These are phyloP conservation scores for Trametes elegans DNA, from an alignment of 768 basidiomycete species.

Conservation along the genomic window DNA sequence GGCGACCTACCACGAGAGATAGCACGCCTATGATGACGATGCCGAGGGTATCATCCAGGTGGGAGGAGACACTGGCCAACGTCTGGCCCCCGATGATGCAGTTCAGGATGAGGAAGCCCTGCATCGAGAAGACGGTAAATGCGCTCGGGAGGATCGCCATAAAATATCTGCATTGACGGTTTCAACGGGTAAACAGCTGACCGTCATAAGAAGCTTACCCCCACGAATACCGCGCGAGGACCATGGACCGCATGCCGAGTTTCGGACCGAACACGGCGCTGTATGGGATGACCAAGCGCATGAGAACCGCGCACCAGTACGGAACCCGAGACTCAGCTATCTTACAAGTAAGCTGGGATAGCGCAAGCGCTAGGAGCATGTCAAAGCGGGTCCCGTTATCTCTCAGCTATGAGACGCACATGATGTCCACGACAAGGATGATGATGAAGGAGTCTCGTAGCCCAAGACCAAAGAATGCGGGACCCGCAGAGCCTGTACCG, in stretches of 20 bases:
- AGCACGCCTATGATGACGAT: constrained; percentile 43
- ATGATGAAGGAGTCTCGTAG: constrained; percentile 41
- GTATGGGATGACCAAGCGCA: background rate
- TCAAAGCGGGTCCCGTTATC: background rate
- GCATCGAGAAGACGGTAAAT: constrained; percentile 43
- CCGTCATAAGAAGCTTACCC: constrained; percentile 33
- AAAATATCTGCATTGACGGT: constrained; percentile 40
- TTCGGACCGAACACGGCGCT: constrained; percentile 55
- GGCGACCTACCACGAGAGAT: constrained; percentile 32
- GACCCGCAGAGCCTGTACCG: constrained; percentile 49
- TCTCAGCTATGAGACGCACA: constrained; percentile 32
- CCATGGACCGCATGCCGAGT: constrained; percentile 57
- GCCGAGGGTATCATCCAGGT: constrained; percentile 34
- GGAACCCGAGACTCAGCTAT: background rate
- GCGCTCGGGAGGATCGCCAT: constrained; percentile 37
- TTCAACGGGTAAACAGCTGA: no score
- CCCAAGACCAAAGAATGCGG: constrained; percentile 47
- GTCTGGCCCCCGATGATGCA: constrained; percentile 50
- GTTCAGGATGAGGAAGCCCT: constrained; percentile 50
- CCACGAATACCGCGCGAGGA: constrained; percentile 52
- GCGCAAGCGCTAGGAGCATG: constrained; percentile 29
- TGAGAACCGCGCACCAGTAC: no score
- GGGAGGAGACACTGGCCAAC: constrained; percentile 38
- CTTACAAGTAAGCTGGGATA: constrained; percentile 39
- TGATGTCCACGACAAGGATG: constrained; percentile 43